Base-by-base conservation (phyloP, 108 stramenopile species). In the Pseudonitzschia pungens region DNA sequence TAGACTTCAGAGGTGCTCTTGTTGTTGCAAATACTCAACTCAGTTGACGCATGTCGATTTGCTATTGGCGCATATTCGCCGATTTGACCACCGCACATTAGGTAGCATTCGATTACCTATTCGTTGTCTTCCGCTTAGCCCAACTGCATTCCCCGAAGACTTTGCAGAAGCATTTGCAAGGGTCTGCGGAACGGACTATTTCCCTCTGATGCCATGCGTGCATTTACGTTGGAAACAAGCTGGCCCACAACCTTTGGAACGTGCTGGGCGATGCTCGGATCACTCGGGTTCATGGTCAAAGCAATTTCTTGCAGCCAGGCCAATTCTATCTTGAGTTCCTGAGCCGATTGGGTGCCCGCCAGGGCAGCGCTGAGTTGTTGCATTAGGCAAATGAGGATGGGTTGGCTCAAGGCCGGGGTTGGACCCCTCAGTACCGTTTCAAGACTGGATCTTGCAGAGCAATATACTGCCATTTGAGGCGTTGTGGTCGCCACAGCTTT, bases 231-330 rank as follows among this genome's bases (percentile, higher is more conserved):
- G 1, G 69, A 69, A 1, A 92, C 69, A 4, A 94, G 74, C 53
- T 90, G 85, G 51, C 86, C 80, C 62, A 92, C 69, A 20, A 92
- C 88, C 42, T 72, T 22, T 28, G 80, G 83, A 5, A 91, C 81
- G 75, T 92, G 89, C 55, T 77, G 71, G 57, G 82, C 54, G 68
- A 97, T 96, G 27, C 68, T 87, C 11, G 71, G 65, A 77, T 96
- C 81, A 11, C 65, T 57, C 9, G 96, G 92, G 68, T 96, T 89
- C 63, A 97, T 75, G 11, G 89, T 84, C 26, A 96, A 77, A 12
- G 92, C 86, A 79, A 92, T 83, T 70, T 92, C 89, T 74, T 96
- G 94, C 57, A 97, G 73, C 96, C 96, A 97, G n/a, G 74, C 68
- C 48, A 95, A 63, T 60, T 87, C 82, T 8, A 78, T 77, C 41